A percentile compares a stretch with the other conserved stretches of the same genome.
Conservation (phyloP, 2,329 filamentous ascomycete genomes). For the Paraphoma chrysanthemicola region DNA sequence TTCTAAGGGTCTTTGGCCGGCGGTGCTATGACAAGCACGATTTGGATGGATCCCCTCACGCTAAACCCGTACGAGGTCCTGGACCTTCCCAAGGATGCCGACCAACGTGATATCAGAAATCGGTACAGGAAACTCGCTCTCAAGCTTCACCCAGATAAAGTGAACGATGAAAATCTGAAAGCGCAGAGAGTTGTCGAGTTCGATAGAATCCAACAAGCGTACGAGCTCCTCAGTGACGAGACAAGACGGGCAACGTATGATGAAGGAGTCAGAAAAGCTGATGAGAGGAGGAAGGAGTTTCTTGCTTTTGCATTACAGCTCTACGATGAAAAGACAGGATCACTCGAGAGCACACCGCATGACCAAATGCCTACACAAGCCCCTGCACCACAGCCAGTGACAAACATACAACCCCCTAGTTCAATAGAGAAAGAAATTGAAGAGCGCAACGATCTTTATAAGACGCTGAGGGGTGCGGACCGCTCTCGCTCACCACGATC, state of each 20-base stretch:
- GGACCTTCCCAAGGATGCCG: neutral
- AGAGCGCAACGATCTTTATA: slow-evolving; percentile 1
- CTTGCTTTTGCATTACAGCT: neutral
- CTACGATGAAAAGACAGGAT: neutral
- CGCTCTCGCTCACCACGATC: neutral
- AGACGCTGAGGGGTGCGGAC: neutral
- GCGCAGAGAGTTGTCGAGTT: neutral
- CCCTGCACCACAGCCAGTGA: neutral
- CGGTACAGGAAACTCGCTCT: neutral
- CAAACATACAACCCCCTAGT: neutral
- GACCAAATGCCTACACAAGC: neutral
- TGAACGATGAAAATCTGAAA: neutral
- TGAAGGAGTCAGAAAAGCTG: neutral
- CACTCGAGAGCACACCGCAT: neutral
- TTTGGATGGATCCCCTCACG: neutral
- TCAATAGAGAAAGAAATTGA: neutral
- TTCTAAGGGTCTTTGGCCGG: neutral
- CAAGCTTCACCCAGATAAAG: neutral
- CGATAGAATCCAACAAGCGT: neutral
- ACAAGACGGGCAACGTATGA: neutral
- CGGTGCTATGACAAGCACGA: neutral
- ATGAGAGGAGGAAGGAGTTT: neutral
- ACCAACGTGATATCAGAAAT: neutral
- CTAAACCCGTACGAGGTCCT: neutral
- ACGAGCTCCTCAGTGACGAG: neutral